Evolutionary conservation across 352 stramenopile species (phyloP).

Genomic region (Pythium scleroteichum): DNA sequence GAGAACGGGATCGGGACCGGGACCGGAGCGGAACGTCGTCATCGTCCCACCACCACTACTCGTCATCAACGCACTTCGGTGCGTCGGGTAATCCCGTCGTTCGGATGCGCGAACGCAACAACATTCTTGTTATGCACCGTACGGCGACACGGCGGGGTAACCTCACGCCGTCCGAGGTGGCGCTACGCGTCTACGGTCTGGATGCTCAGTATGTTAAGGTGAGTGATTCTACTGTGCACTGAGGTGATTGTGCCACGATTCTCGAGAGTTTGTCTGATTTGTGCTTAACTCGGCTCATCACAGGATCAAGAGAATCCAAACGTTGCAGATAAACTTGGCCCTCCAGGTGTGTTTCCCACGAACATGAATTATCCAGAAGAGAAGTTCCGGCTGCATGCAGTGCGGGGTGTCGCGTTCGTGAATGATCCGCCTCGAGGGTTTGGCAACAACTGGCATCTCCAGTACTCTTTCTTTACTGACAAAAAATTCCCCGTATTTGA

Average conservation of each 20-base stretch:
- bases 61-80: constrained; percentile 43
- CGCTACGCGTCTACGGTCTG: constrained; percentile 61
- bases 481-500: constrained; percentile 79
- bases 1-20: constrained; percentile 32
- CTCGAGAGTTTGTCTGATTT: neutral
- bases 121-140: constrained; percentile 78
- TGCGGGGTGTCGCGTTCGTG: constrained; percentile 75
- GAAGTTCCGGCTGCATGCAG: constrained; percentile 75
- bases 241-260: neutral
- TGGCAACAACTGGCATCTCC: constrained; percentile 76
- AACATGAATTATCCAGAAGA: constrained; percentile 77
- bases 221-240: constrained; percentile 2
- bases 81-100: constrained; percentile 49
- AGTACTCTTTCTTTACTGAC: constrained; percentile 86
- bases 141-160: constrained; percentile 47
- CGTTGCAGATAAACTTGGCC: constrained; percentile 67
- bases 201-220: constrained; percentile 80
- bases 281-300: neutral
- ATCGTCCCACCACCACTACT: constrained; percentile 19
- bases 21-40: constrained; percentile 21
- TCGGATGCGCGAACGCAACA: constrained; percentile 65
- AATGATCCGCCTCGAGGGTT: constrained; percentile 76
- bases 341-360: constrained; percentile 74
- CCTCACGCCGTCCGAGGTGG: constrained; percentile 50
- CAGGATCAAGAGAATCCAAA: constrained; percentile 69